These are phyloP conservation scores for Claviceps sorghi DNA, from an alignment of 2,329 filamentous ascomycete species.

Conservation along the genomic window DNA sequence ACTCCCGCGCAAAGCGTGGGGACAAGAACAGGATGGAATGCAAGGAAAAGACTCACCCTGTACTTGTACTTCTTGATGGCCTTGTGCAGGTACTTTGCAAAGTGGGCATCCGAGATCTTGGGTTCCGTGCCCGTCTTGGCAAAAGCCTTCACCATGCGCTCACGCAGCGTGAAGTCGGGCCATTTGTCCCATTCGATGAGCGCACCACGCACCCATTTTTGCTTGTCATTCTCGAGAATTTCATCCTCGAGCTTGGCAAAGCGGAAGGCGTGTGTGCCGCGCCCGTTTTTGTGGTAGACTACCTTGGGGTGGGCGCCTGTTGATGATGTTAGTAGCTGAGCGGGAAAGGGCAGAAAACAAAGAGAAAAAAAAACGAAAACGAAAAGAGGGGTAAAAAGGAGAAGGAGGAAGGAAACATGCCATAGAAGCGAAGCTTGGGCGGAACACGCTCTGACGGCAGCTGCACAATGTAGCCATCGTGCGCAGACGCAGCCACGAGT, in stretches of 20 bases:
- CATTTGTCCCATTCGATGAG: conserved; percentile 7
- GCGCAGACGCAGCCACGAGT: conserved; percentile 15
- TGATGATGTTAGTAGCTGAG: background rate
- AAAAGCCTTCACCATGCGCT: conserved; percentile 5
- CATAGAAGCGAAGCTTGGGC: background rate
- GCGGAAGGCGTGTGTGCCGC: conserved; percentile 19
- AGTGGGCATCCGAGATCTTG: conserved; percentile 6
- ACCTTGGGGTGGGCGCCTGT: conserved; percentile 13
- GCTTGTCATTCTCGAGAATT: conserved; percentile 15
- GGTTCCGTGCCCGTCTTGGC: conserved; percentile 1
- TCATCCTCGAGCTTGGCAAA: conserved; percentile 12
- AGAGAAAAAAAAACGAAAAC: background rate
- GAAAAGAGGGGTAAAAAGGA: background rate
- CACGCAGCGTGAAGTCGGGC: conserved; percentile 4
- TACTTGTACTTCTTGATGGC: background rate
- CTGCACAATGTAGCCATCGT: conserved; percentile 15
- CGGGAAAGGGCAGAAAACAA: background rate
- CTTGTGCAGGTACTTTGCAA: conserved; percentile 5
- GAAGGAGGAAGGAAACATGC: background rate
- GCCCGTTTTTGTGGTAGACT: conserved; percentile 21
- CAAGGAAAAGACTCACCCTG: conserved; percentile 1
- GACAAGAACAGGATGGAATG: background rate
- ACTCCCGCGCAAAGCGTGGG: too few relatives aligned
- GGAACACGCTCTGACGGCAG: conserved; percentile 1
- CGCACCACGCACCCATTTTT: conserved; percentile 17